These are phyloP conservation scores for Alnus glutinosa DNA, from an alignment of 306 rosid species.

Conservation along the genomic window DNA sequence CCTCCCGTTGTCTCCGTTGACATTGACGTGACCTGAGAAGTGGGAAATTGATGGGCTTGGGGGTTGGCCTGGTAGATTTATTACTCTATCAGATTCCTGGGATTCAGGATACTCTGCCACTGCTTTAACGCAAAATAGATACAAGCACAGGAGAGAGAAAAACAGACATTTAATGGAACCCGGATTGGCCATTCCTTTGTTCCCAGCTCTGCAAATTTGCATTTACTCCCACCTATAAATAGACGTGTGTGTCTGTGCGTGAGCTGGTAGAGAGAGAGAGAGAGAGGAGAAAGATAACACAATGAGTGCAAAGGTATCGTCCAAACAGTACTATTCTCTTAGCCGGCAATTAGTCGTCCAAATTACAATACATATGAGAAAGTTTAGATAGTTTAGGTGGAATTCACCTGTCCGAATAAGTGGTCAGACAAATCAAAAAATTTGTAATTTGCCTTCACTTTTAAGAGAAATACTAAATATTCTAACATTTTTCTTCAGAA, in stretches of 20 bases:
- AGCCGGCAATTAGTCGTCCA: too few relatives aligned
- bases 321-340: too few relatives aligned
- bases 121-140: constrained; percentile 37
- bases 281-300: not conserved
- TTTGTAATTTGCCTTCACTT: too few relatives aligned
- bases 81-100: constrained; percentile 49
- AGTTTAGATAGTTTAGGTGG: too few relatives aligned
- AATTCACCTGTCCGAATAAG: too few relatives aligned
- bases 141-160: constrained; percentile 24
- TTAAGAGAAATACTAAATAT: too few relatives aligned
- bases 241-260: constrained; percentile 8
- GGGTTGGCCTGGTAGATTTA: constrained; percentile 52
- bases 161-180: constrained; percentile 22
- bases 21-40: constrained; percentile 54
- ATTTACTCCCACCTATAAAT: constrained; percentile 14
- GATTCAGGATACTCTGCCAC: constrained; percentile 28
- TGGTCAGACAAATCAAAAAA: too few relatives aligned
- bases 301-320: too few relatives aligned
- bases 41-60: constrained; percentile 48
- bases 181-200: constrained; percentile 10
- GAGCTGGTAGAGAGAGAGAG: not conserved
- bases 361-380: too few relatives aligned
- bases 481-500: too few relatives aligned
- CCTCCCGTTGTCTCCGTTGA: constrained; percentile 51
- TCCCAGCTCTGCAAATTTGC: constrained; percentile 14